phyloP scores from a whole-genome alignment of 768 basidiomycete species.

The Mycena pura region DNA sequence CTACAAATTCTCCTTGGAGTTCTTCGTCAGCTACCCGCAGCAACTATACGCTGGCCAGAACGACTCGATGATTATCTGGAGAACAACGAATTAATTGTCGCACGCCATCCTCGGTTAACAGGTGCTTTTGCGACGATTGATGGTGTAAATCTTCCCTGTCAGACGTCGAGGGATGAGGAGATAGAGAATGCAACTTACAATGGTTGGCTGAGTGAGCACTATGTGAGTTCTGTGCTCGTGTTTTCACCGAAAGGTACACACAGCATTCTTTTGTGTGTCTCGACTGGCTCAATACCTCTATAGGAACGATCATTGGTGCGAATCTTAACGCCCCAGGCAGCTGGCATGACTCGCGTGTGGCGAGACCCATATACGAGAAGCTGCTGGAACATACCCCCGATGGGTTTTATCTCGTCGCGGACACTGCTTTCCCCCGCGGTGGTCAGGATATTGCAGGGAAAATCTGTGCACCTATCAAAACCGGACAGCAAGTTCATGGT shows the following conservation, averaged over 20 bases:
- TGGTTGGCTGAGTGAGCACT: conserved; percentile 41
- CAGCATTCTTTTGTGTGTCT: no score
- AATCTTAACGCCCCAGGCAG: conserved; percentile 34
- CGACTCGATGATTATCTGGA: conserved; percentile 34
- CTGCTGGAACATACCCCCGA: conserved; percentile 33
- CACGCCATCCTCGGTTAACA: conserved; percentile 32
- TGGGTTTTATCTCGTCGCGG: conserved; percentile 39
- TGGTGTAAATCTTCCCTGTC: conserved; percentile 26
- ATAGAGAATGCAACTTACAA: conserved; percentile 44
- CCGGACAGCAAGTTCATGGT: conserved; percentile 10
- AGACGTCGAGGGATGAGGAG: conserved; percentile 30
- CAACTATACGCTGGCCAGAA: conserved; percentile 35
- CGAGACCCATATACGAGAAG: conserved; percentile 33
- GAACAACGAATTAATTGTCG: conserved; percentile 33
- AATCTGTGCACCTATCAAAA: conserved; percentile 37
- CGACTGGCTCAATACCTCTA: no score
- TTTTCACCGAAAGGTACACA: conserved; percentile 28
- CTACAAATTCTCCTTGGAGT: conserved; percentile 38
- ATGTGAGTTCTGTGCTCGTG: conserved; percentile 33
- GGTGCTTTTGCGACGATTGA: conserved; percentile 38
- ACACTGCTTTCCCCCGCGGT: conserved; percentile 42
- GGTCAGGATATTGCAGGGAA: conserved; percentile 21
- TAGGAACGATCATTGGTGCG: neutral
- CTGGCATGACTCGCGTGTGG: conserved; percentile 43
- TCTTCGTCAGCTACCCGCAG: conserved; percentile 37